These are phyloP conservation scores for Diospyros kaki DNA, from an alignment of 148 eudicot genomes.

Conservation along the genomic window DNA sequence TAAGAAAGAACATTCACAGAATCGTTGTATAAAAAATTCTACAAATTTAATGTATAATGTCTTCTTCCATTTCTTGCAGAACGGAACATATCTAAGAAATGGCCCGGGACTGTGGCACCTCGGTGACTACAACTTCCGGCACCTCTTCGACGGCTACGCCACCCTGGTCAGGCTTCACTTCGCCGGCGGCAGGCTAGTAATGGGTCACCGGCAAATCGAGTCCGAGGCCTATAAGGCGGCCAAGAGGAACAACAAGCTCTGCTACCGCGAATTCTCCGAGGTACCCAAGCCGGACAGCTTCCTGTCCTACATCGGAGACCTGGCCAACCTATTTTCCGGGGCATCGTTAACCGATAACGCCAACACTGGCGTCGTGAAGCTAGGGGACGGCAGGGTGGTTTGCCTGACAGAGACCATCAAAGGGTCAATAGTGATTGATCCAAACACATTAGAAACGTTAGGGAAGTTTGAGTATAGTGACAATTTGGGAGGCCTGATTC, in stretches of 20 bases:
- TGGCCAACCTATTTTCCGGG: slow-evolving; percentile 78
- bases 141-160: slow-evolving; percentile 96
- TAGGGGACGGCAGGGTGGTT: slow-evolving; percentile 84
- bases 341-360: slow-evolving; percentile 91
- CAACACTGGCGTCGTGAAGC: slow-evolving; percentile 78
- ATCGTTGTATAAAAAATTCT: background rate
- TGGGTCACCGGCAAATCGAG: slow-evolving; percentile 84
- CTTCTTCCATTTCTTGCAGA: slow-evolving; percentile 24
- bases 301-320: slow-evolving; percentile 60
- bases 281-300: slow-evolving; percentile 61
- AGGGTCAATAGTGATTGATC: slow-evolving; percentile 83
- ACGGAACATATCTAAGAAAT: slow-evolving; percentile 82
- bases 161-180: slow-evolving; percentile 86
- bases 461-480: slow-evolving; percentile 75
- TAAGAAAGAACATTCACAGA: no score
- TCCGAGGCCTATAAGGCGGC: slow-evolving; percentile 91
- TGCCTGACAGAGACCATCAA: slow-evolving; percentile 89
- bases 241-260: slow-evolving; percentile 40
- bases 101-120: slow-evolving; percentile 95
- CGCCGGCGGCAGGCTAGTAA: slow-evolving; percentile 45
- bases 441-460: slow-evolving; percentile 69
- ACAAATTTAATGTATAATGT: no score
- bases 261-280: slow-evolving; percentile 94
- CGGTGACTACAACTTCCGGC: slow-evolving; percentile 84
- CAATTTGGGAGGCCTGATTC: slow-evolving; percentile 65